A percentile compares a stretch with the other conserved stretches of the same genome.
phyloP scores from a whole-genome alignment of 192 early-diverging fungal species.

The Coemansia aciculifera region DNA sequence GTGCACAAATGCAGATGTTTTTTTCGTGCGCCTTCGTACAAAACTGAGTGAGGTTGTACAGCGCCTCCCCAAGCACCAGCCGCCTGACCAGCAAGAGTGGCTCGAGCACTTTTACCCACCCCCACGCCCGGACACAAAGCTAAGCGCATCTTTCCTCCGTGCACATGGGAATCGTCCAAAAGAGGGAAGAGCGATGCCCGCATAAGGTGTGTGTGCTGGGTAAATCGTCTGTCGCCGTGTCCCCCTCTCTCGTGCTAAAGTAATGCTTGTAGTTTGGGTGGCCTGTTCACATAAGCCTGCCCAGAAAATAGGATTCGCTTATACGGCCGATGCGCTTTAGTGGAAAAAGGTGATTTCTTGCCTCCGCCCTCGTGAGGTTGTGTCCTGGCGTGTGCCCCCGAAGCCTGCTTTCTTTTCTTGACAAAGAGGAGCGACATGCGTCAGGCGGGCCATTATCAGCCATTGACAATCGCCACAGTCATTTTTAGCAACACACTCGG shows the following conservation, averaged over 20 bases:
- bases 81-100: conserved; percentile 7
- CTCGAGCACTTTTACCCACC: conserved; percentile 6
- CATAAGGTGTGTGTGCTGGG: conserved; percentile 2
- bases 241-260: background rate
- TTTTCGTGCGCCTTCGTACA: background rate
- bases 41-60: background rate
- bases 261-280: background rate
- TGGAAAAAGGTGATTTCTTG: background rate
- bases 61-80: background rate
- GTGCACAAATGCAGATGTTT: background rate
- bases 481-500: background rate
- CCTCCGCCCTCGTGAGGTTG: background rate
- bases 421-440: background rate
- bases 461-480: background rate
- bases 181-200: background rate
- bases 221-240: conserved; percentile 6
- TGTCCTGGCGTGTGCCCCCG: background rate
- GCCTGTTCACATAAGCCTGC: background rate
- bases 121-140: background rate
- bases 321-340: background rate
- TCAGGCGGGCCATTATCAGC: conserved; percentile 1
- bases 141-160: background rate
- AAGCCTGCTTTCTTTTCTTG: background rate
- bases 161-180: conserved; percentile 8
- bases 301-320: background rate